Conservation (phyloP, 108 stramenopile species). For the Stephanodiscus triporus region DNA sequence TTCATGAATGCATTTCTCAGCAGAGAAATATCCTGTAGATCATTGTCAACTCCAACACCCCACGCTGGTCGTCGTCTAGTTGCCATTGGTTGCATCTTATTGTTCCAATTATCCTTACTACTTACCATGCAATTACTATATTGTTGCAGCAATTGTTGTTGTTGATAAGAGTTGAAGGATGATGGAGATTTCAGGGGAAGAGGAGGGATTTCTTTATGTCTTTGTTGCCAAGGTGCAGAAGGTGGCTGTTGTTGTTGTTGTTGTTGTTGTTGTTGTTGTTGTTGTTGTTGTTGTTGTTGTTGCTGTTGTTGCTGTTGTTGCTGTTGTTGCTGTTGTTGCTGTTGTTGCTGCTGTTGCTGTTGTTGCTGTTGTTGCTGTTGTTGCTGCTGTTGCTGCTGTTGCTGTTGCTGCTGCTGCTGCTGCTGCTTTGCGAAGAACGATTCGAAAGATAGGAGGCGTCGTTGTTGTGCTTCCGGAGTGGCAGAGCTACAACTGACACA, state of each 20-base stretch:
- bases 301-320: background rate
- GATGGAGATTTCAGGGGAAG: background rate
- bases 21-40: conserved; percentile 37
- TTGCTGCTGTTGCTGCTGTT: background rate
- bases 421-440: conserved; percentile 8
- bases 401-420: background rate
- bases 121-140: background rate
- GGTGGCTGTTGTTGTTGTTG: background rate
- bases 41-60: background rate
- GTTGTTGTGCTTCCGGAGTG: background rate
- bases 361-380: background rate
- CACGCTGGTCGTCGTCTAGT: background rate
- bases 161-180: background rate
- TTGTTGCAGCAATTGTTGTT: background rate
- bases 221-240: background rate
- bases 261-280: background rate
- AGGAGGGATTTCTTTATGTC: too few species aligned
- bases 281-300: background rate
- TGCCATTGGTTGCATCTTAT: background rate
- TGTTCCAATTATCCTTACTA: background rate
- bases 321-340: too few species aligned
- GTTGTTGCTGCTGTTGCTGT: too few species aligned
- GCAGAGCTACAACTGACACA: background rate
- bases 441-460: conserved; percentile 9
- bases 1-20: conserved; percentile 40